Conservation (phyloP, 768 basidiomycete genomes). For the Butyriboletus loyo region DNA sequence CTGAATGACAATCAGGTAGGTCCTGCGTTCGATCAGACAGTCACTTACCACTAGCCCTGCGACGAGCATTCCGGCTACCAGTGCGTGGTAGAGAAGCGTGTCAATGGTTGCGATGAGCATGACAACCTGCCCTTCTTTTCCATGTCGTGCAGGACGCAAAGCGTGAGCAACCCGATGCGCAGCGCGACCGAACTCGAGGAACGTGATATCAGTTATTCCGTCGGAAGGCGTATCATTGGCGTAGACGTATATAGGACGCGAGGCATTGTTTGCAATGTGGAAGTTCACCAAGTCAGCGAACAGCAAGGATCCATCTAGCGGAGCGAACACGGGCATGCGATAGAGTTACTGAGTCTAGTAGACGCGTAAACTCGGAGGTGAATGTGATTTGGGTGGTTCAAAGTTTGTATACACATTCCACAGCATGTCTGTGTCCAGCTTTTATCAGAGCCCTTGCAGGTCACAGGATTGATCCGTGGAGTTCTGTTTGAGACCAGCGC, state of each 20-base stretch:
- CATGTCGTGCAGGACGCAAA: constrained; percentile 17
- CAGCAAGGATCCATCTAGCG: constrained; percentile 18
- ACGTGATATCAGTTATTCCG: constrained; percentile 14
- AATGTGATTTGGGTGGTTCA: background rate
- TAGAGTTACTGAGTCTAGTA: background rate
- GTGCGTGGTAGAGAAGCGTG: constrained; percentile 28
- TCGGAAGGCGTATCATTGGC: constrained; percentile 6
- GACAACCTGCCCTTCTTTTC: constrained; percentile 26
- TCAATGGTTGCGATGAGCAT: constrained; percentile 33
- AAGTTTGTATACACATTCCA: background rate
- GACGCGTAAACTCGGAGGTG: background rate
- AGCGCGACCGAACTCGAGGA: constrained; percentile 29
- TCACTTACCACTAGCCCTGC: constrained; percentile 29
- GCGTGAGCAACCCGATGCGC: constrained; percentile 30
- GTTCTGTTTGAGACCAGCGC: background rate
- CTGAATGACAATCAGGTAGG: constrained; percentile 9
- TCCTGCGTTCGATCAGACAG: background rate
- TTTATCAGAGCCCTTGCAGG: background rate
- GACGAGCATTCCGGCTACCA: constrained; percentile 24
- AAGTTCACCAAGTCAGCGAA: constrained; percentile 25
- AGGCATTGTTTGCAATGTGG: constrained; percentile 16
- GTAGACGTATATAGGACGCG: constrained; percentile 14
- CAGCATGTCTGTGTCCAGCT: background rate
- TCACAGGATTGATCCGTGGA: background rate
- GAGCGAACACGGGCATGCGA: constrained; percentile 5